Evolutionary conservation across 1,284 basidiomycete genomes (phyloP).

Genomic region (Ustilago shanxiensis): DNA sequence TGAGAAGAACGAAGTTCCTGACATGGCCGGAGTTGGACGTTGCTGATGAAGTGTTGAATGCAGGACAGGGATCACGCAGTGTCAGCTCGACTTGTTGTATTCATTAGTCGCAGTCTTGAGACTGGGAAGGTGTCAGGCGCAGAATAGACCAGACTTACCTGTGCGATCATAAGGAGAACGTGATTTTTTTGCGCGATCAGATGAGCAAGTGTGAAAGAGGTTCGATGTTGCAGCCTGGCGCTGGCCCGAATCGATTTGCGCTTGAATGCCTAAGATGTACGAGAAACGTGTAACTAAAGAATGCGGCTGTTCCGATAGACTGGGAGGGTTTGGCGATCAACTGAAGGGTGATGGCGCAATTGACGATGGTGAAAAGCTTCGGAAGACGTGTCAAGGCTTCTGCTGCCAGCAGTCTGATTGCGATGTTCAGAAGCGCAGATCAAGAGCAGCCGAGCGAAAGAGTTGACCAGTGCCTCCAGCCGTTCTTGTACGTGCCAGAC

Average conservation of each 20-base stretch:
- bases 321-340: neutral
- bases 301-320: neutral
- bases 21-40: constrained; percentile 44
- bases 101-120: too few species aligned
- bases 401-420: neutral
- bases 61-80: neutral
- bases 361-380: neutral
- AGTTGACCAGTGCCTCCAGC: too few species aligned
- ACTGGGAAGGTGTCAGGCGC: neutral
- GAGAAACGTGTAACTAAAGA: neutral
- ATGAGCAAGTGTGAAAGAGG: neutral
- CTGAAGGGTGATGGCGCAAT: neutral
- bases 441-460: neutral
- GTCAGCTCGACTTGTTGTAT: neutral
- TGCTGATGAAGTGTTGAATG: constrained; percentile 15
- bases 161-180: constrained; percentile 34
- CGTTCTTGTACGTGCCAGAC: too few species aligned
- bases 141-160: constrained; percentile 3
- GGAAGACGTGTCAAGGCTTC: neutral
- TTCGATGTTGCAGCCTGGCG: neutral
- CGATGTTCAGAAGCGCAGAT: neutral
- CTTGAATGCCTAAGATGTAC: neutral
- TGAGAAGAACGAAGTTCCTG: constrained; percentile 53
- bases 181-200: neutral
- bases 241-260: neutral